A percentile compares a stretch with the other conserved stretches of the same genome.
phyloP scores from a whole-genome alignment of 306 rosid genomes.

The Trifolium dubium region DNA sequence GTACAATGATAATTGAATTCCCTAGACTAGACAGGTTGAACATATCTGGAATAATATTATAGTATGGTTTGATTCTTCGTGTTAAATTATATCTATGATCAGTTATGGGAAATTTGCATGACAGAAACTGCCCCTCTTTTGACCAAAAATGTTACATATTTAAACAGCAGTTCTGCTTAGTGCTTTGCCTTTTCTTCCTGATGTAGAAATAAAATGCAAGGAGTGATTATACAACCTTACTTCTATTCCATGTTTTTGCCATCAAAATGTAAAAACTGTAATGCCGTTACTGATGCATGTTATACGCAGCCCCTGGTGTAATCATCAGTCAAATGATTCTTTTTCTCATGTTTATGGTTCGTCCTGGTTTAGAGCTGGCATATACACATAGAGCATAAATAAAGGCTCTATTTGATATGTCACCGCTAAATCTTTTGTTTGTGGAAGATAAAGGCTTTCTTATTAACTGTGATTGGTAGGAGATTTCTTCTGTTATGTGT shows the following conservation, averaged over 20 bases:
- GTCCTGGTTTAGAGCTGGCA: background rate
- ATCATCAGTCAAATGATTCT: background rate
- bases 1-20: slow-evolving; percentile 1
- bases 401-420: background rate
- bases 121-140: background rate
- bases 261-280: background rate
- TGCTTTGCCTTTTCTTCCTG: slow-evolving; percentile 12
- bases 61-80: slow-evolving; percentile 7
- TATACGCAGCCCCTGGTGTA: background rate
- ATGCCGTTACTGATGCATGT: background rate
- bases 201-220: background rate
- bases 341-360: background rate
- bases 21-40: background rate
- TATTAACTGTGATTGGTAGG: background rate
- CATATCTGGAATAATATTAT: background rate
- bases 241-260: slow-evolving; percentile 14
- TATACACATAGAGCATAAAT: background rate
- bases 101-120: background rate
- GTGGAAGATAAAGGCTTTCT: slow-evolving; percentile 8
- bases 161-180: background rate
- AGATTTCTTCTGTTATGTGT: background rate
- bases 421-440: background rate
- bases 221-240: slow-evolving; percentile 4
- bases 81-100: background rate
- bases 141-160: background rate